phyloP scores from a whole-genome alignment of 352 stramenopile genomes.

The Halophytophthora polymorphica region DNA sequence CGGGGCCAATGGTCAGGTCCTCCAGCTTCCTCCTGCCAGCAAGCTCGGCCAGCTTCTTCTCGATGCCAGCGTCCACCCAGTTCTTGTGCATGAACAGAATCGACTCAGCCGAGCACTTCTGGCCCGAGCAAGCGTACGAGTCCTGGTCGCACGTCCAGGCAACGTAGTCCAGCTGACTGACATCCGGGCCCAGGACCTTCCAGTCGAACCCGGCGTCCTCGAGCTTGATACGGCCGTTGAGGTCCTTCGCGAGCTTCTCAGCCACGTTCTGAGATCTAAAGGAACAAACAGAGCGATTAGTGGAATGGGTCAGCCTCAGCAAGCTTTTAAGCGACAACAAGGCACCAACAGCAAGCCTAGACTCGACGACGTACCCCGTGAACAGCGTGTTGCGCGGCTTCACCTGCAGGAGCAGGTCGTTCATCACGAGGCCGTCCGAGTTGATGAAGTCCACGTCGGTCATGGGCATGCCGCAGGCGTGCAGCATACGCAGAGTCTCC shows the following conservation, averaged over 20 bases:
- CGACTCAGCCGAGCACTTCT: conserved; percentile 98
- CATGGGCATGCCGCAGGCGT: conserved; percentile 94
- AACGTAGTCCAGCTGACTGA: conserved; percentile 96
- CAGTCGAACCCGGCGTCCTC: conserved; percentile 99
- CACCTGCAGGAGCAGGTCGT: conserved; percentile 92
- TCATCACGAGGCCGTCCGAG: conserved; percentile 92
- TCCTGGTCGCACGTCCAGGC: conserved; percentile 98
- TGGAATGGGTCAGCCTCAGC: conserved; percentile 6
- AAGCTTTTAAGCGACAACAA: neutral
- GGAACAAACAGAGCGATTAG: neutral
- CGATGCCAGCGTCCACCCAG: conserved; percentile 89
- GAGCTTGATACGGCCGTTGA: conserved; percentile 92
- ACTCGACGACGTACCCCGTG: conserved; percentile 74
- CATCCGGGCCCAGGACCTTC: conserved; percentile 96
- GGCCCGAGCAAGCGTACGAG: conserved; percentile 96
- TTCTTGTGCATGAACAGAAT: conserved; percentile 99
- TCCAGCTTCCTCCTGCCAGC: conserved; percentile 89
- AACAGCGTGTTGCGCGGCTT: conserved; percentile 97
- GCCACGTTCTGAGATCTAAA: conserved; percentile 87
- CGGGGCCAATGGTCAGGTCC: conserved; percentile 95
- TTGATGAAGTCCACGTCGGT: conserved; percentile 97
- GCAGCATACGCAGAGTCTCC: conserved; percentile 94
- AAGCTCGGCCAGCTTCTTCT: conserved; percentile 91
- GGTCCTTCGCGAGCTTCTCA: conserved; percentile 91
- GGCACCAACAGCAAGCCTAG: neutral